Evolutionary conservation across 164 flowering plant species (phyloP).

Genomic region (Malania oleifera): DNA sequence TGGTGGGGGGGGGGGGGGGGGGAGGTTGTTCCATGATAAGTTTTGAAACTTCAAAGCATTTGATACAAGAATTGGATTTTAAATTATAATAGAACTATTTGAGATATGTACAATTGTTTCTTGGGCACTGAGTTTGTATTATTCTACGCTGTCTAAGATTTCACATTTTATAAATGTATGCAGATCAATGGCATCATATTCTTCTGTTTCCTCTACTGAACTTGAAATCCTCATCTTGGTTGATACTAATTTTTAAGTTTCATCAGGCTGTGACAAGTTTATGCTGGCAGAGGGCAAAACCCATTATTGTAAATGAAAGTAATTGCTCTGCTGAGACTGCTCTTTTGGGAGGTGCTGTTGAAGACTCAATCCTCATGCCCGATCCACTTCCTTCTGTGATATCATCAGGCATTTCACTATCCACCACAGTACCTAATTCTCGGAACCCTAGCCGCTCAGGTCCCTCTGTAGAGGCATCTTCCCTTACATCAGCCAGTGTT

Average conservation of each 20-base stretch:
- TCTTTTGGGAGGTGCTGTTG: slow-evolving; percentile 82
- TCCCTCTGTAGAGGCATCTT: slow-evolving; percentile 37
- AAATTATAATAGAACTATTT: too few relatives aligned
- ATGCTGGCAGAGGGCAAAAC: slow-evolving; percentile 98
- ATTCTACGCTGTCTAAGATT: too few relatives aligned
- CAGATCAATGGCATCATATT: too few relatives aligned
- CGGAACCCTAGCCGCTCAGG: slow-evolving; percentile 44
- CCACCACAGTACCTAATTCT: slow-evolving; percentile 36
- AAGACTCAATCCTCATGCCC: slow-evolving; percentile 94
- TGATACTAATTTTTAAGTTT: slow-evolving; percentile 20
- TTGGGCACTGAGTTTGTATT: too few relatives aligned
- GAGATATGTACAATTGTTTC: too few relatives aligned
- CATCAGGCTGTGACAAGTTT: slow-evolving; percentile 87
- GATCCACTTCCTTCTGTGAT: slow-evolving; percentile 88
- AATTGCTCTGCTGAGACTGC: slow-evolving; percentile 74
- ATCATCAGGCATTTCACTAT: slow-evolving; percentile 45
- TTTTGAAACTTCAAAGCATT: too few relatives aligned
- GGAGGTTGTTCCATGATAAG: too few relatives aligned
- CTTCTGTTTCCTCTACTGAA: not conserved
- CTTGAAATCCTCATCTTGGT: not conserved
- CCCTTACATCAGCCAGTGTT: slow-evolving; percentile 29
- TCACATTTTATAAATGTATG: too few relatives aligned
- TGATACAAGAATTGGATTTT: too few relatives aligned
- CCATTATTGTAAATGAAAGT: slow-evolving; percentile 65
- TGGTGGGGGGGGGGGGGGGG: too few relatives aligned